Evolutionary conservation across 2,329 filamentous ascomycete species (phyloP), one percentile per base, ranked within the genome.

Genomic region (Paramyrothecium sp.): DNA sequence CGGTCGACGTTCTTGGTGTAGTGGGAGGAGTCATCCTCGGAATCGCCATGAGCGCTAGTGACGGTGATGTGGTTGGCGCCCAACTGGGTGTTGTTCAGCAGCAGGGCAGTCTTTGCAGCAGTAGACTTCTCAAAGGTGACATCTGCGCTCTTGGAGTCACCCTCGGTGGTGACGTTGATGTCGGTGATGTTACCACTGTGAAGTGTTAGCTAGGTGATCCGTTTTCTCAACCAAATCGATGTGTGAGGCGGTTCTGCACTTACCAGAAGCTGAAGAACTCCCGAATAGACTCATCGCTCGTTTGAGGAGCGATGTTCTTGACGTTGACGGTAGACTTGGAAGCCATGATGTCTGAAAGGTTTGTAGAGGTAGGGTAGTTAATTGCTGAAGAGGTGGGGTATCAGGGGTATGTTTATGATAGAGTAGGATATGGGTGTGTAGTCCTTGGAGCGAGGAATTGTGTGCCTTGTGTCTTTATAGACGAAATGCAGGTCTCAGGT

Each of bases 211-310:
- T 16, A 2, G 30, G 21, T 7, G 7, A n/a, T 57, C 21, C 21
- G 16, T 46, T 3, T 2, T 51, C 7, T 54, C 21, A 52, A 34
- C 48, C 20, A 38, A 41, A 44, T 19, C 22, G 12, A 16, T 7
- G 20, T 20, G 26, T 10, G 26, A 30, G 26, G 26, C 26, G 26
- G 26, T 10, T 10, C 5, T 30, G 26, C 26, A 30, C 85, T 73
- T 83, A 94, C 91, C 86, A 89, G 78, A 98, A 98, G 81, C 90
- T 95, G 83, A 99, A 99, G 83, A 99, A 99, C 72, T 97, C 93
- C 71, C 87, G 87, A 68, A 99, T 88, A 77, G 98, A 92, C 78
- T 93, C 89, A 77, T 99, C 92, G 65, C 85, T 87, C 57, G 94
- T 97, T 73, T 88, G 78, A 61, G 81, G 73, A 65, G 90, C 87